These are phyloP conservation scores for Chaetothyriales sp. DNA, from an alignment of 2,329 filamentous ascomycete species.

Conservation along the genomic window DNA sequence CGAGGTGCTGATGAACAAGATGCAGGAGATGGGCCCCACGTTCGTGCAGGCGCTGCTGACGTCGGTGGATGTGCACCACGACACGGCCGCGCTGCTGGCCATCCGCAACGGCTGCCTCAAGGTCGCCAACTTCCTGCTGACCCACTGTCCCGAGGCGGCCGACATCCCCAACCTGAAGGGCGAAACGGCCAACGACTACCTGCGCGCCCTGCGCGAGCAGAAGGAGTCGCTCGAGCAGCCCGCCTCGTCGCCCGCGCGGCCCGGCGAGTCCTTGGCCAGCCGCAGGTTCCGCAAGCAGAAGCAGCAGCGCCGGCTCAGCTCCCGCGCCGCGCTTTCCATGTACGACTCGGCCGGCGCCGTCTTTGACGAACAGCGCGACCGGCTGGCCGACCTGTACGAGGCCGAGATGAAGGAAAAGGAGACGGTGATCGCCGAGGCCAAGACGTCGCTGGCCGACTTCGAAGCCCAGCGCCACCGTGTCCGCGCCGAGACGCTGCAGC, in stretches of 20 bases:
- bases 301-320: conserved; percentile 10
- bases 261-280: conserved; percentile 15
- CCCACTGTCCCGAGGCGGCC: conserved; percentile 60
- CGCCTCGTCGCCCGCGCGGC: conserved; percentile 52
- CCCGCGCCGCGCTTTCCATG: conserved; percentile 57
- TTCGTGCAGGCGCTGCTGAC: conserved; percentile 68
- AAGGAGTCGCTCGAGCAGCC: conserved; percentile 24
- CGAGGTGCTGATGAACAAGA: conserved; percentile 75
- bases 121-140: conserved; percentile 52
- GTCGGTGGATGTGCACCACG: conserved; percentile 69
- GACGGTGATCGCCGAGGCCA: conserved; percentile 53
- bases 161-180: conserved; percentile 72
- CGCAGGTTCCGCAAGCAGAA: conserved; percentile 19
- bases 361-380: conserved; percentile 58
- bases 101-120: conserved; percentile 79
- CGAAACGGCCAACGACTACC: conserved; percentile 71
- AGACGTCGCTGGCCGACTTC: conserved; percentile 36
- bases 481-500: conserved; percentile 25
- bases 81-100: conserved; percentile 79
- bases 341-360: conserved; percentile 56
- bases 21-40: conserved; percentile 63
- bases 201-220: conserved; percentile 46
- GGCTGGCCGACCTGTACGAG: conserved; percentile 42
- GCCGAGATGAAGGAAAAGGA: conserved; percentile 20
- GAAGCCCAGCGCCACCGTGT: conserved; percentile 33